A percentile compares a stretch with the other conserved stretches of the same genome.
Evolutionary conservation across 176 grass and related monocot genomes (phyloP).

Genomic region (Bolboschoenus planiculmis): DNA sequence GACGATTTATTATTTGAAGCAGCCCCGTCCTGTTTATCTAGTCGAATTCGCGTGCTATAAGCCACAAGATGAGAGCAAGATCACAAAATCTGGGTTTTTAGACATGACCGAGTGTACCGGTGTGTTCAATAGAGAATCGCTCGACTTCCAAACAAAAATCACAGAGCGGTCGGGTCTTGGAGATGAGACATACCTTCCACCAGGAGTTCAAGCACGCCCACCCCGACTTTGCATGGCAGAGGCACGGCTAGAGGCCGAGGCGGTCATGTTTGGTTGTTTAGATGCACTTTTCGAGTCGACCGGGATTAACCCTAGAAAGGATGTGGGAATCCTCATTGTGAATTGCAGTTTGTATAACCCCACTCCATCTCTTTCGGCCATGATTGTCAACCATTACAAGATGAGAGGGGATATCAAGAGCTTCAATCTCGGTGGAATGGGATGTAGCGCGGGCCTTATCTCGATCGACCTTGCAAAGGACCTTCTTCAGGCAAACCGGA

Average conservation of each 20-base stretch:
- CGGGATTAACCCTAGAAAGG: slow-evolving; percentile 44
- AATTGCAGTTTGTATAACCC: slow-evolving; percentile 53
- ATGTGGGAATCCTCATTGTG: slow-evolving; percentile 48
- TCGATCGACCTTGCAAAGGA: slow-evolving; percentile 59
- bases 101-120: slow-evolving; percentile 45
- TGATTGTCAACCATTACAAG: slow-evolving; percentile 59
- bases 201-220: slow-evolving; percentile 45
- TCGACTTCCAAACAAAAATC: slow-evolving; percentile 77
- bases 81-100: slow-evolving; percentile 49
- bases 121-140: slow-evolving; percentile 35
- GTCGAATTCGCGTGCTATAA: slow-evolving; percentile 67
- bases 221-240: slow-evolving; percentile 51
- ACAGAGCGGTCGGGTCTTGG: slow-evolving; percentile 48
- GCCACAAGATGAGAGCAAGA: slow-evolving; percentile 40
- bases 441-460: slow-evolving; percentile 66
- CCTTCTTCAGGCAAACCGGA: slow-evolving; percentile 45
- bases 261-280: slow-evolving; percentile 63
- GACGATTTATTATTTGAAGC: slow-evolving; percentile 29
- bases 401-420: slow-evolving; percentile 50
- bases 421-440: slow-evolving; percentile 77
- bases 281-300: slow-evolving; percentile 50
- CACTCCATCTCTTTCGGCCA: slow-evolving; percentile 35
- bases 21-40: slow-evolving; percentile 56
- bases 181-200: slow-evolving; percentile 62
- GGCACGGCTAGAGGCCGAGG: slow-evolving; percentile 54